phyloP scores from a whole-genome alignment of 2,329 filamentous ascomycete genomes.

The Cadophora gregata region DNA sequence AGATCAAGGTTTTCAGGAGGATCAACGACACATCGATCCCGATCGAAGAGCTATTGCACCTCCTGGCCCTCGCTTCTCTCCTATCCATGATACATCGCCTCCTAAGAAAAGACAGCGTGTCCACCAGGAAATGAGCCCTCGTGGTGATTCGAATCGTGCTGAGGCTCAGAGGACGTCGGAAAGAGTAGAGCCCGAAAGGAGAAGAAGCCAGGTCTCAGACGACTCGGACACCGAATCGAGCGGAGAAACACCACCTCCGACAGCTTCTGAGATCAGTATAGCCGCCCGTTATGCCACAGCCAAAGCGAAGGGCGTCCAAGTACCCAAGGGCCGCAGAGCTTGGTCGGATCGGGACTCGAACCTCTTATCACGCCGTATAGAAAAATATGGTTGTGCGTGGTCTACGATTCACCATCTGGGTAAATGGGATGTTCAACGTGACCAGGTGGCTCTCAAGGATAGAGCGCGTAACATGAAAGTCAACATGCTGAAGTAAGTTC shows the following conservation, averaged over 20 bases:
- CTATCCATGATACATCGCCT: constrained; percentile 11
- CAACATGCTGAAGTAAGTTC: constrained; percentile 50
- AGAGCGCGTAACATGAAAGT: constrained; percentile 60
- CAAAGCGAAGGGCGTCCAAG: constrained; percentile 5
- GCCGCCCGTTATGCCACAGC: constrained; percentile 18
- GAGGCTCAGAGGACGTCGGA: constrained; percentile 14
- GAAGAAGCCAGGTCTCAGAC: neutral
- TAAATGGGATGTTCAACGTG: constrained; percentile 41
- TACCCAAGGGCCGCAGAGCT: constrained; percentile 24
- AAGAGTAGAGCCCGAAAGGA: neutral
- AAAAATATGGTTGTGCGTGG: constrained; percentile 52
- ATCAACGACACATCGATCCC: constrained; percentile 32
- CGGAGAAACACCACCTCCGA: constrained; percentile 23
- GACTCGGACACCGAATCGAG: constrained; percentile 17
- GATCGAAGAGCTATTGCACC: constrained; percentile 23
- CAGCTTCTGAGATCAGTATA: constrained; percentile 22
- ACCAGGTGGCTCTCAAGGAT: constrained; percentile 60
- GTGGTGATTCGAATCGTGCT: constrained; percentile 31
- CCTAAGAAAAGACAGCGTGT: constrained; percentile 19
- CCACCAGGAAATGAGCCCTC: neutral
- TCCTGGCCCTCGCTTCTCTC: constrained; percentile 7
- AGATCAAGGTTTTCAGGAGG: constrained; percentile 37
- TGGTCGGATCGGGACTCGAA: constrained; percentile 50
- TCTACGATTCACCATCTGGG: constrained; percentile 50
- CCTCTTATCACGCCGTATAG: constrained; percentile 56